Conservation (phyloP, 495 filamentous ascomycete genomes). For the Tuber magnatum region DNA sequence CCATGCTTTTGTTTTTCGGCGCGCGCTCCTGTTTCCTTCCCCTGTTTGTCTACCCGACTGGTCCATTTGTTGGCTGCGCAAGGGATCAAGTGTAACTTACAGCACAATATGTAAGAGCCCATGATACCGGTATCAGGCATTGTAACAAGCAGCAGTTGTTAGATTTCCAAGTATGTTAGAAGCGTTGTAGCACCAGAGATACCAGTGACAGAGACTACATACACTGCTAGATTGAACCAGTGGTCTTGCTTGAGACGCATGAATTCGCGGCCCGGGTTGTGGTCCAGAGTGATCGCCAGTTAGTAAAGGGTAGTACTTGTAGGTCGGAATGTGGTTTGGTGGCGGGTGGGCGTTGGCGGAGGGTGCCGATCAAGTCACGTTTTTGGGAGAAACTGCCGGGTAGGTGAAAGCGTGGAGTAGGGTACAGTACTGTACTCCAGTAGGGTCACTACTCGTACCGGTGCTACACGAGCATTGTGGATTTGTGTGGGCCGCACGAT, state of each 20-base stretch:
- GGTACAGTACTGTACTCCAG: too few relatives aligned
- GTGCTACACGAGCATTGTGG: too few relatives aligned
- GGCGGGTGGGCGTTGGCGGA: neutral
- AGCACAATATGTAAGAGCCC: neutral
- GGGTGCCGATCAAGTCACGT: neutral
- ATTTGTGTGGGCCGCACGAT: neutral
- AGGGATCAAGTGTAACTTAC: neutral
- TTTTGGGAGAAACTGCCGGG: neutral
- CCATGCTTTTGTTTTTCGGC: neutral
- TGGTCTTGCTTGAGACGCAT: neutral
- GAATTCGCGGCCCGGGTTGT: neutral
- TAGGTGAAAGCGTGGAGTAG: neutral
- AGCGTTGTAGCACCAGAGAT: neutral
- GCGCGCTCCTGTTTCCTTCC: neutral
- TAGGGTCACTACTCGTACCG: neutral
- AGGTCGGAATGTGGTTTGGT: neutral
- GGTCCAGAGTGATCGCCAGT: neutral
- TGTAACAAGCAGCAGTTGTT: neutral
- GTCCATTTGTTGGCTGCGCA: neutral
- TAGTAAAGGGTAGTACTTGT: neutral
- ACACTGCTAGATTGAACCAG: neutral
- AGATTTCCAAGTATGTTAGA: neutral
- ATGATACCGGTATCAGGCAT: neutral
- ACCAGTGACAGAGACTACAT: neutral
- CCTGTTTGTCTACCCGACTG: neutral